Percentiles rank a stretch among this genome's conserved stretches.
phyloP scores from a whole-genome alignment of 495 filamentous ascomycete species.

The Thozetella sp. region DNA sequence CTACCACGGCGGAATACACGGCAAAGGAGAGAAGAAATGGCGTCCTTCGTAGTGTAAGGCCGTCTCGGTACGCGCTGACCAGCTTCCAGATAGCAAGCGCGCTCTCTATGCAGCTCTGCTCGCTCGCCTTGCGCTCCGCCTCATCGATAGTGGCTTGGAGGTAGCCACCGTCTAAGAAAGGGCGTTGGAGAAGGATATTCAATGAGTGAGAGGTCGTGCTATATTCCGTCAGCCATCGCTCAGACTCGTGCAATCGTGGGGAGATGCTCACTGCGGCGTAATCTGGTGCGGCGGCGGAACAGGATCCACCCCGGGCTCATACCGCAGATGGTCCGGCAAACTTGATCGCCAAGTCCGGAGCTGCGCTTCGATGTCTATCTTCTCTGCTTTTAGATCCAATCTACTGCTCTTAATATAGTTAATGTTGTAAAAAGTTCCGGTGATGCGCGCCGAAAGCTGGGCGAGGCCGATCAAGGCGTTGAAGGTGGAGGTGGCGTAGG shows the following conservation, averaged over 20 bases:
- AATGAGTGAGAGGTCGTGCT: not conserved
- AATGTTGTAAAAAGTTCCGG: not conserved
- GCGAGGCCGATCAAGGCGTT: not conserved
- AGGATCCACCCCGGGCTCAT: not conserved
- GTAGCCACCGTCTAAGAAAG: not conserved
- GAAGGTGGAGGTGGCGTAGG: not conserved
- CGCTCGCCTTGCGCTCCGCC: not conserved
- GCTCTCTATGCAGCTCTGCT: not conserved
- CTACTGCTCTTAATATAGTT: constrained; percentile 1
- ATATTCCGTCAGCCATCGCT: not conserved
- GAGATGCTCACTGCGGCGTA: not conserved
- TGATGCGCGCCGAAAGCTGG: not conserved
- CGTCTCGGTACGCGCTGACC: not conserved
- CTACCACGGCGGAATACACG: not conserved
- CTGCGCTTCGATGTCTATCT: not conserved
- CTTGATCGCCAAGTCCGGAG: not conserved
- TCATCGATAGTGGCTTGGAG: not conserved
- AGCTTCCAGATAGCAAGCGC: not conserved
- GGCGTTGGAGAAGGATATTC: not conserved
- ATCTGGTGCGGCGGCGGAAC: not conserved
- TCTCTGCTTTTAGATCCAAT: not conserved
- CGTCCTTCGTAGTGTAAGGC: not conserved
- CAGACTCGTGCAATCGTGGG: not conserved
- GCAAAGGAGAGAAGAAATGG: not conserved
- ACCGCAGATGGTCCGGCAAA: not conserved